phyloP scores from a whole-genome alignment of 352 stramenopile species.

The Pythium sp. region DNA sequence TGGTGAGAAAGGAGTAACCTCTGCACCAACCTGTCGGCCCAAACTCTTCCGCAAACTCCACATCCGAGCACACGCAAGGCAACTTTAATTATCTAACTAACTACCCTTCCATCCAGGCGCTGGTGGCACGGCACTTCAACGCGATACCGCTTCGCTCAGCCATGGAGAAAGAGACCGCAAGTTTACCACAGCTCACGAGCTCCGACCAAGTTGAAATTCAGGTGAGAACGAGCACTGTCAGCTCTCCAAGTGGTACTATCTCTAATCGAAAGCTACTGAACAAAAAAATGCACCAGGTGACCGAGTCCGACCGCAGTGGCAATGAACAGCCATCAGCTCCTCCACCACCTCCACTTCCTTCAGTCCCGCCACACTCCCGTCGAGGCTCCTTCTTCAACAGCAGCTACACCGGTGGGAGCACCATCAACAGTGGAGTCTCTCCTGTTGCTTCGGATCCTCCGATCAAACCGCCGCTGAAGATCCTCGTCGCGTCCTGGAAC shows the following conservation, averaged over 20 bases:
- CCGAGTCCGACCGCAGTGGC: not conserved
- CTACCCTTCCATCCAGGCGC: too few relatives aligned
- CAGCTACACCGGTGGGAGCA: not conserved
- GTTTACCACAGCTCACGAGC: not conserved
- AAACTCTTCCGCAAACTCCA: not conserved
- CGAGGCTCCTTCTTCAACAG: conserved; percentile 12
- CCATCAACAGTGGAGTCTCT: not conserved
- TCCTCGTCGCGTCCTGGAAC: conserved; percentile 82
- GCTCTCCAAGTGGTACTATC: not conserved
- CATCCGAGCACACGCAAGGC: not conserved
- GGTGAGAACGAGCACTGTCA: not conserved
- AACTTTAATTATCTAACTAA: not conserved
- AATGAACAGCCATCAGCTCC: not conserved
- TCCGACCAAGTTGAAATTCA: conserved; percentile 1
- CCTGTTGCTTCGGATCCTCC: not conserved
- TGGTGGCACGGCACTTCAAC: not conserved
- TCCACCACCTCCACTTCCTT: not conserved
- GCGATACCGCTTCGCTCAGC: not conserved
- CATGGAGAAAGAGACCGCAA: not conserved
- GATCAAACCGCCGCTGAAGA: conserved; percentile 28
- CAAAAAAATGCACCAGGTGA: not conserved
- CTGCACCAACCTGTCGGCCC: not conserved
- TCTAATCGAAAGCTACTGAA: not conserved
- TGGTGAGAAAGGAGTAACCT: not conserved
- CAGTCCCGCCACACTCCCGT: not conserved